Base-by-base conservation (phyloP, 352 stramenopile genomes). In the Achlya hypogyna region DNA sequence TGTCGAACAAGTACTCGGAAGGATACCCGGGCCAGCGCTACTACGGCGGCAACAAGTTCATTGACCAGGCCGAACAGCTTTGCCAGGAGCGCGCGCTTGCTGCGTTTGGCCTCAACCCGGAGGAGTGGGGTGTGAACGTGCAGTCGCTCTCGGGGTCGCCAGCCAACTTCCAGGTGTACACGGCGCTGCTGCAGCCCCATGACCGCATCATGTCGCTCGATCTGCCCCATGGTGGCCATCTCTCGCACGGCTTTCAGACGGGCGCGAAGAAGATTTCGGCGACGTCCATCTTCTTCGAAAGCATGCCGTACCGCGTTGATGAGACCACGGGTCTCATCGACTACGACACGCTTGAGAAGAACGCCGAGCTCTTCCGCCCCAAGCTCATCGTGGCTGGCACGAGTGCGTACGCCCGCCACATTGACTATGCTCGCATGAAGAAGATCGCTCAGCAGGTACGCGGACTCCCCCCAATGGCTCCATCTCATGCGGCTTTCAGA, bases 11-110 rank as follows among this genome's bases (percentile, higher is more conserved):
- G 81, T 98, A 98, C 81, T 96, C 88, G 87, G 95, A 98, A 71
- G 95, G 93, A 0, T 99, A 99, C 84, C 97, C 97, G 8, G 95
- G 93, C 32, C 76, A 83, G 69, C 84, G 86, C 63, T 99, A 99
- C 76, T 99, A 99, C 79, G 98, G 97, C 58, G 98, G 97, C 38
- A 99, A 99, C 81, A 96, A 99, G 80, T 94, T 99, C 75, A 99
- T 99, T 73, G 97, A 99, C 81, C 81, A 98, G 75, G 94, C 98
- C 27, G 98, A 99, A 78, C 78, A 92, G 32, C 75, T 99, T 34
- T 99, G 98, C 82, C 97, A 98, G 66, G 78, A 96, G 53, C 87
- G 98, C 22, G 98, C 98, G 23, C 78, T 99, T 28, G 91, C 98
- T 68, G 93, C 93, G 6, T 99, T 99, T 72, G 84, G 97, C 70